Conservation (phyloP, 176 grass and related monocot genomes). For the maize (Zea mays) region DNA sequence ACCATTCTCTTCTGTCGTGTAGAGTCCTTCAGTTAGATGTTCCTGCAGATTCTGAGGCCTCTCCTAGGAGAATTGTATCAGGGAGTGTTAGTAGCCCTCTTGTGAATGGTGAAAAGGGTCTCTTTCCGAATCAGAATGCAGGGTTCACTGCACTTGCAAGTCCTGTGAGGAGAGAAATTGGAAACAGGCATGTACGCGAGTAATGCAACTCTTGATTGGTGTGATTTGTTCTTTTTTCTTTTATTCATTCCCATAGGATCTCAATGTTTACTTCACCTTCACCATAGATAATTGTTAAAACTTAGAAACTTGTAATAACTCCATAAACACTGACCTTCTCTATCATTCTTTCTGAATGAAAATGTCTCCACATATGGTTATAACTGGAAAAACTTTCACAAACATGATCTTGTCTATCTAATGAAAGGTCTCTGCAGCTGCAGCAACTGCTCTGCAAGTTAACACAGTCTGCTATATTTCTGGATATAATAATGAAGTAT, state of each 20-base stretch:
- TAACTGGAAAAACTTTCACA: neutral
- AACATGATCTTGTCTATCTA: constrained; percentile 11
- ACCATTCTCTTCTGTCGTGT: constrained; percentile 39
- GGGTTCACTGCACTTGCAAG: constrained; percentile 62
- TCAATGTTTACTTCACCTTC: neutral
- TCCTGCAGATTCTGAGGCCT: constrained; percentile 46
- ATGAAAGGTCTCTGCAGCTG: neutral
- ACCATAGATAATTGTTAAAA: constrained; percentile 4
- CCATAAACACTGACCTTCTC: constrained; percentile 14
- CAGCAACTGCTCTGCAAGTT: neutral
- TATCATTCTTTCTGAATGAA: neutral
- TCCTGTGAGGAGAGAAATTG: constrained; percentile 71
- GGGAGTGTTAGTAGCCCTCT: constrained; percentile 48
- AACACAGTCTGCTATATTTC: constrained; percentile 33
- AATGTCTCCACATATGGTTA: neutral
- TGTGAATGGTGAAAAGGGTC: constrained; percentile 55
- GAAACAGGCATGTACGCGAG: constrained; percentile 60
- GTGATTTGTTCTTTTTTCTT: constrained; percentile 8
- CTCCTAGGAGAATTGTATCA: constrained; percentile 38
- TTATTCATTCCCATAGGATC: neutral
- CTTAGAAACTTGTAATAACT: constrained; percentile 1
- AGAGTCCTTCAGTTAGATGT: constrained; percentile 58
- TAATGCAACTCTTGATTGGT: constrained; percentile 1
- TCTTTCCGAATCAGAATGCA: constrained; percentile 54
- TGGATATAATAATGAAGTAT: neutral